Percentiles rank a stretch among this genome's conserved stretches.
Conservation (phyloP, 2,329 filamentous ascomycete species). For the Trichoderma cornu-damae region DNA sequence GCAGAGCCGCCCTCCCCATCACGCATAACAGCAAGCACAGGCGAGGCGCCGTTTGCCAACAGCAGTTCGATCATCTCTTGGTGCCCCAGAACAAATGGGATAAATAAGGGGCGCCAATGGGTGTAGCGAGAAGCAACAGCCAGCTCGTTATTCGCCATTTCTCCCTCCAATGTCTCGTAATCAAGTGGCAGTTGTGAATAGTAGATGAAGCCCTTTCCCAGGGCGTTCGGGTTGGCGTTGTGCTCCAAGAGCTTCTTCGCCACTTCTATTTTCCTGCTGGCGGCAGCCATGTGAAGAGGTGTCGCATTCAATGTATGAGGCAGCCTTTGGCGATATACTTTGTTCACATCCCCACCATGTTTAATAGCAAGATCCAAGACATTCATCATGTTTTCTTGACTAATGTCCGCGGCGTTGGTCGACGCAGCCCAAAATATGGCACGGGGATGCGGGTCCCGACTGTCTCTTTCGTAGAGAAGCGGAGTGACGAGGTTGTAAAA, state of each 20-base stretch:
- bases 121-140: background rate
- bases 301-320: background rate
- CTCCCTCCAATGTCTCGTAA: background rate
- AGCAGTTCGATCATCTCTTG: background rate
- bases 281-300: background rate
- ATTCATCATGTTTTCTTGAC: background rate
- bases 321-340: accelerated
- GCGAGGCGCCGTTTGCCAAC: background rate
- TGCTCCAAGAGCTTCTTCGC: background rate
- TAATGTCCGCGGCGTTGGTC: too few species aligned
- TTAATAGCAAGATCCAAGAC: background rate
- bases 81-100: conserved; percentile 7
- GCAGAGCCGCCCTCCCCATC: background rate
- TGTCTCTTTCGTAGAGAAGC: background rate
- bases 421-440: conserved; percentile 3
- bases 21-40: background rate
- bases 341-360: background rate
- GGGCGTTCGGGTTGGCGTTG: background rate
- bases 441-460: background rate
- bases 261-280: background rate
- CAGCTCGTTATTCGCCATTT: background rate
- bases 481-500: background rate
- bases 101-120: conserved; percentile 5
- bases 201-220: background rate
- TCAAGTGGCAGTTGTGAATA: background rate